phyloP scores from a whole-genome alignment of 1,139 yeast genomes.

The Arxiozyma slooffiae region DNA sequence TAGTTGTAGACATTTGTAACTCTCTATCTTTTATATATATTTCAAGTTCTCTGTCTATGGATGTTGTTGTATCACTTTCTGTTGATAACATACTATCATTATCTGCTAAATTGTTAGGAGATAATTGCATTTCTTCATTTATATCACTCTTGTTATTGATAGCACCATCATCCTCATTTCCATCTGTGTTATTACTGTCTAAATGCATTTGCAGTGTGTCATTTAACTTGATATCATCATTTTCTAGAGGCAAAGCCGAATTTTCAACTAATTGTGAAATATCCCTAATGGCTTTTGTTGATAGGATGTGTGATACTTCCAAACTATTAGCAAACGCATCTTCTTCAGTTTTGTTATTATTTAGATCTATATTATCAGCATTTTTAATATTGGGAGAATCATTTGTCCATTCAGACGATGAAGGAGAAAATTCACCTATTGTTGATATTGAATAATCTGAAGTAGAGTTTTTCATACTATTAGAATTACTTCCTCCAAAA shows the following conservation, averaged over 20 bases:
- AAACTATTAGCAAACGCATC: not conserved
- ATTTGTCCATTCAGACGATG: constrained; percentile 34
- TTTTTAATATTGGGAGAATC: constrained; percentile 25
- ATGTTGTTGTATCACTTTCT: not conserved
- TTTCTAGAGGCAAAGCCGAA: not conserved
- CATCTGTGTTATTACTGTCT: not conserved
- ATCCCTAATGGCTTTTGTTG: constrained; percentile 27
- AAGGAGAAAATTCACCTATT: constrained; percentile 38
- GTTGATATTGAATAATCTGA: constrained; percentile 29
- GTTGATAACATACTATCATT: not conserved
- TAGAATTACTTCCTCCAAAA: constrained; percentile 15
- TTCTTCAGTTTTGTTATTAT: not conserved
- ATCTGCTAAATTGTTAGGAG: not conserved
- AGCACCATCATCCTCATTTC: not conserved
- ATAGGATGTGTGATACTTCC: constrained; percentile 14
- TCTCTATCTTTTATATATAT: constrained; percentile 2
- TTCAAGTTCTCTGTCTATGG: constrained; percentile 3
- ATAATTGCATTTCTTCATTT: not conserved
- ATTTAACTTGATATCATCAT: not conserved
- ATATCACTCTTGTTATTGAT: not conserved
- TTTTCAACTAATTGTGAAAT: constrained; percentile 20
- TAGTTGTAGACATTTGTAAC: constrained; percentile 5
- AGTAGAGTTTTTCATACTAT: constrained; percentile 20
- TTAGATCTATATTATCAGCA: constrained; percentile 8
- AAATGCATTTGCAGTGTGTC: not conserved